phyloP scores from a whole-genome alignment of 116 monocot species.

The Iris pallida region DNA sequence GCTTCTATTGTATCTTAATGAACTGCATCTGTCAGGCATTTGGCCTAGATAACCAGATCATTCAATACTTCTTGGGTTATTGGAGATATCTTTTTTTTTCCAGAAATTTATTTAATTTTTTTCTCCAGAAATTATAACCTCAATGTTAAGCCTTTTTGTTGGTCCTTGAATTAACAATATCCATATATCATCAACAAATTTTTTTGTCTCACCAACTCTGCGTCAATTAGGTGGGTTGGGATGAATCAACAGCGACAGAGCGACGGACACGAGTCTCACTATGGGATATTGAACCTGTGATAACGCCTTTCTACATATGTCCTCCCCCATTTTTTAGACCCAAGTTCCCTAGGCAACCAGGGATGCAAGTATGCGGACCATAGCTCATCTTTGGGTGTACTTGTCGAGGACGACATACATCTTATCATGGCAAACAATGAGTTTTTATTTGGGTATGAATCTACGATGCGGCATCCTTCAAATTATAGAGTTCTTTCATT shows the following conservation, averaged over 20 bases:
- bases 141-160: not conserved
- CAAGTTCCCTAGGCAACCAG: slow-evolving; percentile 62
- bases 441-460: slow-evolving; percentile 78
- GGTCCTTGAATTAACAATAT: not conserved
- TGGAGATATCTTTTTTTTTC: too few relatives aligned
- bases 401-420: slow-evolving; percentile 66
- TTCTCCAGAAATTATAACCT: not conserved
- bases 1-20: not conserved
- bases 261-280: slow-evolving; percentile 75
- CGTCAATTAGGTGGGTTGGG: slow-evolving; percentile 76
- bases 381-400: slow-evolving; percentile 87
- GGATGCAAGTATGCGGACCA: slow-evolving; percentile 57
- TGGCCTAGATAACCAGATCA: not conserved
- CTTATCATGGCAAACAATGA: slow-evolving; percentile 42
- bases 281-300: slow-evolving; percentile 96
- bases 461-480: too few relatives aligned
- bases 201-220: slow-evolving; percentile 3
- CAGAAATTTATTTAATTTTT: too few relatives aligned
- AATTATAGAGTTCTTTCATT: too few relatives aligned
- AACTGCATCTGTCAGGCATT: not conserved
- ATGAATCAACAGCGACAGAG: slow-evolving; percentile 79
- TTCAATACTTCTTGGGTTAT: not conserved
- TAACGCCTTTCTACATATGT: slow-evolving; percentile 79
- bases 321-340: slow-evolving; percentile 82
- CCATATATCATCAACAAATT: not conserved